Evolutionary conservation across 2,329 filamentous ascomycete genomes (phyloP).

Genomic region (Zelopaecilomyces penicillatus): DNA sequence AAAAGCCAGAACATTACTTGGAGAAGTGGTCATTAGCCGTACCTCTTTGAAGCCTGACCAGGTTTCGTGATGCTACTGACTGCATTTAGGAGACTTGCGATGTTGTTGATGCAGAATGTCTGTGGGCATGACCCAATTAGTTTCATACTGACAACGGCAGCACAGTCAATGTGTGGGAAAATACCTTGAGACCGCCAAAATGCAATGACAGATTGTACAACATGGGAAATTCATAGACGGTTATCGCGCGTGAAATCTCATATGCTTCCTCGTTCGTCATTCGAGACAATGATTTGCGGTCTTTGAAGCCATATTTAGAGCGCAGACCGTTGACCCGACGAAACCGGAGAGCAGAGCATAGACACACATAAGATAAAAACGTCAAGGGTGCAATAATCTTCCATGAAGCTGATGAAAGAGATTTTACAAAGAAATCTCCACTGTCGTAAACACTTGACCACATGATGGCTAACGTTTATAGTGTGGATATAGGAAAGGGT

Average conservation of each 20-base stretch:
- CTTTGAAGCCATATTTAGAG: conserved; percentile 22
- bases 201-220: conserved; percentile 29
- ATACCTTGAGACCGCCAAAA: conserved; percentile 33
- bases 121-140: too few species aligned
- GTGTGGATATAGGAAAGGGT: too few species aligned
- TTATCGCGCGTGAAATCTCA: conserved; percentile 29
- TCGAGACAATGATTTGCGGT: conserved; percentile 26
- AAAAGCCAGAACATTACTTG: too few species aligned
- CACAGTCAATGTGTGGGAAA: too few species aligned
- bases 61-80: conserved; percentile 27
- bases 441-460: too few species aligned
- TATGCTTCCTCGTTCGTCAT: conserved; percentile 39
- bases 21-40: background rate
- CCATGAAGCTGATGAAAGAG: too few species aligned
- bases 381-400: background rate
- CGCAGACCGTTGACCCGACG: conserved; percentile 21
- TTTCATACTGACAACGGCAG: too few species aligned
- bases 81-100: conserved; percentile 28
- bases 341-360: conserved; percentile 31
- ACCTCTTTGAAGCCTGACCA: conserved; percentile 28
- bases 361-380: conserved; percentile 21
- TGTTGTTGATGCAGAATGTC: conserved; percentile 19
- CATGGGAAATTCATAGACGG: conserved; percentile 28
- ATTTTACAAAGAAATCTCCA: too few species aligned
- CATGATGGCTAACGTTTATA: too few species aligned